A percentile compares a stretch with the other conserved stretches of the same genome.
phyloP scores from a whole-genome alignment of 176 grass and related monocot species.

The Cenchrus fungigraminus region DNA sequence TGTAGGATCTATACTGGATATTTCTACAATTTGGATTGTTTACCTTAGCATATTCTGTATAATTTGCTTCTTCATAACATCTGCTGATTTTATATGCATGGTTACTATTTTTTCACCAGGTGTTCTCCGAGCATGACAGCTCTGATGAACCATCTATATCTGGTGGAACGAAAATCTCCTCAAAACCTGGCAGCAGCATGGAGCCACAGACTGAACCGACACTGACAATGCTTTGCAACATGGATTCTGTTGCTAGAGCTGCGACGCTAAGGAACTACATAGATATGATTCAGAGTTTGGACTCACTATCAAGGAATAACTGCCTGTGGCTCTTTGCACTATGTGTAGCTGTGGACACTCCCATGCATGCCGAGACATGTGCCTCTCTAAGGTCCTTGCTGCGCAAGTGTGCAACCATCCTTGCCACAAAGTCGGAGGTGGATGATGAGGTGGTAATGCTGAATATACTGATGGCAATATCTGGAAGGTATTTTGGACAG shows the following conservation, averaged over 20 bases:
- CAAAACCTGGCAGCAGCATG: slow-evolving; percentile 33
- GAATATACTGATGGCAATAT: slow-evolving; percentile 72
- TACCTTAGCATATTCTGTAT: too few relatives aligned
- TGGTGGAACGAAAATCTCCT: neutral
- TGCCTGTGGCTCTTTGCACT: slow-evolving; percentile 90
- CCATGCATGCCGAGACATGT: slow-evolving; percentile 63
- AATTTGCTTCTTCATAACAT: neutral
- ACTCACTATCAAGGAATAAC: slow-evolving; percentile 61
- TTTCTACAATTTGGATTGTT: too few relatives aligned
- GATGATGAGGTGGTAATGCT: slow-evolving; percentile 80
- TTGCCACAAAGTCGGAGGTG: slow-evolving; percentile 50
- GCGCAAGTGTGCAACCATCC: slow-evolving; percentile 63
- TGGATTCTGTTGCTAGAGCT: slow-evolving; percentile 74
- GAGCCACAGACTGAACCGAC: slow-evolving; percentile 58
- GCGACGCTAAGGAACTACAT: slow-evolving; percentile 68
- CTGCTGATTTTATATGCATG: neutral
- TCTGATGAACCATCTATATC: slow-evolving; percentile 34
- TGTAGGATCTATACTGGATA: too few relatives aligned
- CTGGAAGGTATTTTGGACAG: slow-evolving; percentile 81
- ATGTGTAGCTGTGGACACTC: slow-evolving; percentile 59
- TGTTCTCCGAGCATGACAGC: slow-evolving; percentile 49
- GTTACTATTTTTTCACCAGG: slow-evolving; percentile 38
- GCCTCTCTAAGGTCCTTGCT: slow-evolving; percentile 71
- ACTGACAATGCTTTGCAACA: slow-evolving; percentile 47
- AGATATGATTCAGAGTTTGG: slow-evolving; percentile 59